Base-by-base conservation (phyloP, 108 stramenopile species). In the Epithemia pelagica region DNA sequence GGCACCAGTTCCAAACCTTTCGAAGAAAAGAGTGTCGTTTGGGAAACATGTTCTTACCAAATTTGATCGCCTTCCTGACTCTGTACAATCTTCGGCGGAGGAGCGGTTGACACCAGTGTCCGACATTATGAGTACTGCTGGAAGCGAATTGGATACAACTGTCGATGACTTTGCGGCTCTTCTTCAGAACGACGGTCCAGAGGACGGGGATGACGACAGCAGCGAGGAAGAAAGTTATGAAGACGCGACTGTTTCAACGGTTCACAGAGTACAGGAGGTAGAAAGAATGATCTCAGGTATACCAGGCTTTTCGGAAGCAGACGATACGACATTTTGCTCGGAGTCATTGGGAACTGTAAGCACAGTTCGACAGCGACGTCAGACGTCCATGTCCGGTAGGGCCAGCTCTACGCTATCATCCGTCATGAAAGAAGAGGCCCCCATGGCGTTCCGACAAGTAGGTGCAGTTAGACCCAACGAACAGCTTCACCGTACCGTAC, bases 401-500 rank as follows among this genome's bases (percentile, higher is more conserved):
- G 71, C 63, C 8, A 77, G 76, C 54, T 72, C 76, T 20, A 72
- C 76, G 27, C 37, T 72, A 46, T 77, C 76, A 8, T 62, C 76
- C 1, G 68, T 72, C 30, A 52, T 72, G 28, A 53, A 63, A 19
- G 59, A 72, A 64, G 71, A 72, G 46, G 72, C 37, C 15, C 15
- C 37, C 10, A 5, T 46, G 3, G 68, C 69, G 2, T 80, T 76
- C 54, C 68, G 69, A 30, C 21, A 68, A 7, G 59, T 31, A 15
- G 58, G 37, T 0, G 30, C 68, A 20, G 74, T 80, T 30, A 80
- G 68, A 29, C 79, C 74, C 3, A 62, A 27, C 2, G 71, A 72
- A 30, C 75, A 81, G 30, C 24, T 52, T 52, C 27, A 53, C 24
- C 62, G 62, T 32, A 30, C 51, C 46, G 27, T 33, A 19, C 64